Base-by-base conservation (phyloP, 495 filamentous ascomycete genomes). In the Immersiella caudata region DNA sequence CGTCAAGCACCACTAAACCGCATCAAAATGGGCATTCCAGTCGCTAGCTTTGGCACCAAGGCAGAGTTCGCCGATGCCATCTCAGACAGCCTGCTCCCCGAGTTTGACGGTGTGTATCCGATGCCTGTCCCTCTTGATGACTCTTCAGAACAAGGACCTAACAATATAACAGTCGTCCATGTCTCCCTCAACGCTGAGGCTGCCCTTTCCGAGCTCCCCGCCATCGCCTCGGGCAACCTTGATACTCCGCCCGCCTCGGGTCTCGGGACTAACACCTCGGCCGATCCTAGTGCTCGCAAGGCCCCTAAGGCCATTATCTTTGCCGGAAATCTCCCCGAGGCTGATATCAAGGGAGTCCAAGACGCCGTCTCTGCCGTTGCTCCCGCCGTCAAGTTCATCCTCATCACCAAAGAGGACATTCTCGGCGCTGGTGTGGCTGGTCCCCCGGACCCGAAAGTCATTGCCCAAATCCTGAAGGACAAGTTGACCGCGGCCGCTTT, bases 1-100 rank as follows among this genome's bases (percentile, higher is more conserved):
- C 20, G 6, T 55, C 52, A 59, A 22, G 6, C 16, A 21, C 29
- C 29, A 33, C 29, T 8, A 33, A 33, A 8, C 8, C 29, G 8
- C 29, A 3, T 33, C 60, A 62, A 62, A 49, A 62, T 62, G 60
- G 60, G 18, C 21, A 70, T 77, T 24, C 73, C 75, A 40, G 26
- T 74, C 68, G 73, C 73, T 33, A 69, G 60, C 66, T 70, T 68
- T 57, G 75, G 73, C 56, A 68, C 62, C 62, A 72, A 75, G 51
- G 24, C 66, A n/a, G 20, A 65, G 6, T 65, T 75, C 24, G 73
- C 70, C 33, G 57, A 68, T 21, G 59, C 58, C 20, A 64, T 77
- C 50, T 60, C 63, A 0, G 18, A 49, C 2, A 56, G 59, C 27
- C 75, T 77, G n/a, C 65, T 68, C 6, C 75, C 74, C 12, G 70